Percentiles rank a stretch among this genome's conserved stretches.
Conservation (phyloP, 2,329 filamentous ascomycete species). For the Pseudocercospora ulei region DNA sequence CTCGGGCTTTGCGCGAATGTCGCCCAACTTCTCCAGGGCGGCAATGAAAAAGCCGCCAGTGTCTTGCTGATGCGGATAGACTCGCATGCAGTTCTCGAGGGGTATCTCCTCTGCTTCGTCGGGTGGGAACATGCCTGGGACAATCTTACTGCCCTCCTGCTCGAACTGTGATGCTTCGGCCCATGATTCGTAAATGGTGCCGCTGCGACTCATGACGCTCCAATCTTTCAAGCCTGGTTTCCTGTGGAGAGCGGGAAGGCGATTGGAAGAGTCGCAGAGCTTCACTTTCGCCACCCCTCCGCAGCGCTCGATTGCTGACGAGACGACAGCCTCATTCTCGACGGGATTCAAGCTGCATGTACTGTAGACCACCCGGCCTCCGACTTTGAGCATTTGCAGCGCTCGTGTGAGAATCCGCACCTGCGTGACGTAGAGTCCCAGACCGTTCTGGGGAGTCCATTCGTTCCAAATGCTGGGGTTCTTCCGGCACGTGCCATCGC, state of each 20-base stretch:
- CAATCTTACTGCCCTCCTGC: conserved; percentile 56
- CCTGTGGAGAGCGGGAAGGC: conserved; percentile 67
- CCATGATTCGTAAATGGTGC: conserved; percentile 70
- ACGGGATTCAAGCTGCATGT: conserved; percentile 98
- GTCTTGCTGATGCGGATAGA: conserved; percentile 92
- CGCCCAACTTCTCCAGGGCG: conserved; percentile 80
- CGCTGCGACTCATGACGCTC: conserved; percentile 83
- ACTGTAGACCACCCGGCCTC: conserved; percentile 90
- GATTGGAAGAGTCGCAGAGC: conserved; percentile 71
- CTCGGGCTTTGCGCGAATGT: conserved; percentile 70
- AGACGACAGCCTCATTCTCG: conserved; percentile 89
- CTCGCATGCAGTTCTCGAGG: conserved; percentile 79
- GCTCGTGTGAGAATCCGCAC: conserved; percentile 82
- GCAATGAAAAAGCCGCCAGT: conserved; percentile 97
- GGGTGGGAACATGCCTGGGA: conserved; percentile 74
- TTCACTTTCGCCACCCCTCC: conserved; percentile 72
- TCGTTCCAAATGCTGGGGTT: conserved; percentile 91
- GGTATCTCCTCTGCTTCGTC: conserved; percentile 54
- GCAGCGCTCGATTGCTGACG: conserved; percentile 78
- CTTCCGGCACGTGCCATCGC: conserved; percentile 87
- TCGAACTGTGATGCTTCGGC: conserved; percentile 52
- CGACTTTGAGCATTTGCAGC: conserved; percentile 90
- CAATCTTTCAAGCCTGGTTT: conserved; percentile 67
- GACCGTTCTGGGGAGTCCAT: conserved; percentile 77
- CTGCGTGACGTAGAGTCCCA: conserved; percentile 81